Conservation (phyloP, 805 yeast species). For the Zygotorulaspora danielsina region DNA sequence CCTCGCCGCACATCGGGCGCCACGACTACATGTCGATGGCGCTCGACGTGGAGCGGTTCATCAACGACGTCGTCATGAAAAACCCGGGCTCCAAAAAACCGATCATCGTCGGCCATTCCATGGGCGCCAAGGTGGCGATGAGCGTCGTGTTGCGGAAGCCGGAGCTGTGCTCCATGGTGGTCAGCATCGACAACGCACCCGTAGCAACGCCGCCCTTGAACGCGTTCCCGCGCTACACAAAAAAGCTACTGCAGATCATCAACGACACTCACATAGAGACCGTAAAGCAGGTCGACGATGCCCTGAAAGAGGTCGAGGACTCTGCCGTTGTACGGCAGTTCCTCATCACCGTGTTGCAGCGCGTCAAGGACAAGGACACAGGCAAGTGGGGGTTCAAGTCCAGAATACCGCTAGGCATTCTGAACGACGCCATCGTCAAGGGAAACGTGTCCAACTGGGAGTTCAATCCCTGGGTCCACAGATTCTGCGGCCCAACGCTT, state of each 20-base stretch:
- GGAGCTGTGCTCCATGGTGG: slow-evolving; percentile 52
- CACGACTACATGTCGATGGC: slow-evolving; percentile 81
- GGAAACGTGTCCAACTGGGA: slow-evolving; percentile 77
- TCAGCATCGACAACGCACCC: slow-evolving; percentile 90
- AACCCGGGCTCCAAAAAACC: slow-evolving; percentile 41
- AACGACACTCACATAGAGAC: slow-evolving; percentile 43
- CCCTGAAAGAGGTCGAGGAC: slow-evolving; percentile 59
- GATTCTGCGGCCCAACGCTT: slow-evolving; percentile 69
- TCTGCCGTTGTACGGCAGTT: slow-evolving; percentile 66
- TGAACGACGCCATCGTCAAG: slow-evolving; percentile 59
- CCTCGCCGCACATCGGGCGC: slow-evolving; percentile 69
- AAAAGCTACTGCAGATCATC: slow-evolving; percentile 55
- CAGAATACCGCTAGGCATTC: slow-evolving; percentile 62
- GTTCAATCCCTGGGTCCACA: slow-evolving; percentile 47
- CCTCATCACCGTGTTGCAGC: slow-evolving; percentile 45
- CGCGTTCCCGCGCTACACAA: slow-evolving; percentile 63
- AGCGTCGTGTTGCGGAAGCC: slow-evolving; percentile 71
- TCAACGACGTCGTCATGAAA: slow-evolving; percentile 42
- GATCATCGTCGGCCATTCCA: slow-evolving; percentile 72
- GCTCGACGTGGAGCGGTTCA: slow-evolving; percentile 76
- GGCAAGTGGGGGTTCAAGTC: slow-evolving; percentile 32
- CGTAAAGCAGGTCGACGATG: slow-evolving; percentile 63
- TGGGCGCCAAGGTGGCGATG: slow-evolving; percentile 97
- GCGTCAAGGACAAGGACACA: slow-evolving; percentile 26
- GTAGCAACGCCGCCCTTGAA: slow-evolving; percentile 55